Conservation (phyloP, 257 asterid species). For the Schizonepeta tenuifolia region DNA sequence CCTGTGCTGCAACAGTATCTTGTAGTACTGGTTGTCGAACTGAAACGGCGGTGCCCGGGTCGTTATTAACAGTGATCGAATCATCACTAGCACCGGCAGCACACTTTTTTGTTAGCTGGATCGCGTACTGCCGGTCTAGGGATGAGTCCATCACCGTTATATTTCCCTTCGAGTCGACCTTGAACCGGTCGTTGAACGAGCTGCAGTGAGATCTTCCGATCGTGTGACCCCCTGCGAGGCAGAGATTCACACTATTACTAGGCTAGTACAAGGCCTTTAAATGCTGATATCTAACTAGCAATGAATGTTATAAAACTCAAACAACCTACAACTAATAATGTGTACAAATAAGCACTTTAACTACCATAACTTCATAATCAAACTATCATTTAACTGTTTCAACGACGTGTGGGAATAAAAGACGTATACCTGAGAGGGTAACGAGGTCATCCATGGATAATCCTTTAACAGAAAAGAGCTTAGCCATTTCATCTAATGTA, state of each 20-base stretch:
- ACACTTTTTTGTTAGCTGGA: constrained; percentile 52
- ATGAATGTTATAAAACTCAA: neutral
- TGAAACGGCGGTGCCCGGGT: constrained; percentile 62
- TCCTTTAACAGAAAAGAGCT: constrained; percentile 60
- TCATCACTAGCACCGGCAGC: constrained; percentile 40
- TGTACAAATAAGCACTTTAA: neutral
- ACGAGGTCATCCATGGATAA: constrained; percentile 74
- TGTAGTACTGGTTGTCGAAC: constrained; percentile 70
- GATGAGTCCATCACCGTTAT: constrained; percentile 57
- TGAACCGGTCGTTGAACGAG: constrained; percentile 68
- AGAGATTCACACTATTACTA: too few relatives aligned
- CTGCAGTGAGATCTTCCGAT: constrained; percentile 81
- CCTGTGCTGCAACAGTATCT: constrained; percentile 49
- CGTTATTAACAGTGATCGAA: constrained; percentile 55
- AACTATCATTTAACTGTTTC: neutral
- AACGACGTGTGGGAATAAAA: neutral
- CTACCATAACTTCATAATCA: neutral
- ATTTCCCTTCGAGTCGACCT: constrained; percentile 56
- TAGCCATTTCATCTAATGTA: constrained; percentile 68
- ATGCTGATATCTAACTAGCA: neutral
- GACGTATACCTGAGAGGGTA: constrained; percentile 64
- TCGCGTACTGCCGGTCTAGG: constrained; percentile 58
- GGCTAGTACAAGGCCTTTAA: neutral
- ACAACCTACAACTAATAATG: neutral
- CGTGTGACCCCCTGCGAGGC: constrained; percentile 73